These are phyloP conservation scores for Coemansia sp. DNA, from an alignment of 192 early-diverging fungal genomes.

Conservation along the genomic window DNA sequence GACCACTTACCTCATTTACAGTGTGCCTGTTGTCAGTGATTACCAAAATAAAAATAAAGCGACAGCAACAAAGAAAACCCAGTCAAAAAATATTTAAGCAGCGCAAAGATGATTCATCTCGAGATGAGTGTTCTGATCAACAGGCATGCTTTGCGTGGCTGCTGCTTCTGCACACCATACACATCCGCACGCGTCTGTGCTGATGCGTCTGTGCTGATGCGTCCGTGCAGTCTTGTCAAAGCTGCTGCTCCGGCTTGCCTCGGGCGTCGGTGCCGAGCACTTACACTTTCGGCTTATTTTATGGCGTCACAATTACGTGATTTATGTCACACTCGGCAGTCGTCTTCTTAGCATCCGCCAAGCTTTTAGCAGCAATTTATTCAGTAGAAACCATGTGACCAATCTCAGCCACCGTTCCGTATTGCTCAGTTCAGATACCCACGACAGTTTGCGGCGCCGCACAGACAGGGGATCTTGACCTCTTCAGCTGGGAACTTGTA, in stretches of 20 bases:
- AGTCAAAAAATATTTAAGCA: not conserved
- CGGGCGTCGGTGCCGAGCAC: not conserved
- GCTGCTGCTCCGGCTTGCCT: not conserved
- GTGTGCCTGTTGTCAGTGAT: not conserved
- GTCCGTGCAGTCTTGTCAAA: not conserved
- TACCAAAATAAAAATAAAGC: not conserved
- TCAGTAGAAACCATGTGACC: not conserved
- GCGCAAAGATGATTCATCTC: not conserved
- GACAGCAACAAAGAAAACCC: slow-evolving; percentile 1
- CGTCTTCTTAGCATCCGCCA: not conserved
- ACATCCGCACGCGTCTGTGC: not conserved
- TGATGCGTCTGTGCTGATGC: not conserved
- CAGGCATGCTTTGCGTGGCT: not conserved
- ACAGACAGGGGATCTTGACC: slow-evolving; percentile 95
- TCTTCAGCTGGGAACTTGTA: slow-evolving; percentile 76
- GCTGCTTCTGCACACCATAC: not conserved
- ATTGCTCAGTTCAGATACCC: slow-evolving; percentile 69
- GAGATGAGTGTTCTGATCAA: not conserved
- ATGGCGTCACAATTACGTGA: slow-evolving; percentile 1
- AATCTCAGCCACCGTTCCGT: slow-evolving; percentile 4
- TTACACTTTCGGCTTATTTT: not conserved
- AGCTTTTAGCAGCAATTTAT: not conserved
- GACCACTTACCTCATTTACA: slow-evolving; percentile 6
- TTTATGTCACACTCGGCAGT: not conserved
- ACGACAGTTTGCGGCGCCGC: slow-evolving; percentile 81